Percentiles rank a stretch among this genome's conserved stretches.
Evolutionary conservation across 805 yeast genomes (phyloP).

Genomic region (Cyberlindnera saturnus): DNA sequence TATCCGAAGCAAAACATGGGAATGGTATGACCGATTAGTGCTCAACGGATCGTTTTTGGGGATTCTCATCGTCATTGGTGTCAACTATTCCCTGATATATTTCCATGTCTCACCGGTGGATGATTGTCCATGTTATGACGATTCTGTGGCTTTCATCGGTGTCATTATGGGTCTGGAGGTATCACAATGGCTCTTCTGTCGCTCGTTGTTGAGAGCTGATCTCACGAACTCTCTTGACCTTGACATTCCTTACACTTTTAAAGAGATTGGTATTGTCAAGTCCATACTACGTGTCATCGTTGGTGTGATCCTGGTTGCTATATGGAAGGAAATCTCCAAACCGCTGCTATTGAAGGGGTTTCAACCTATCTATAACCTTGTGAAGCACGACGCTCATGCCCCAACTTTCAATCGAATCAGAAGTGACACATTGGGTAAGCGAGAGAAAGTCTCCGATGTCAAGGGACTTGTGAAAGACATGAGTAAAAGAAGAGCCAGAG

Average conservation of each 20-base stretch:
- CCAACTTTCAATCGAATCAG: conserved; percentile 20
- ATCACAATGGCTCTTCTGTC: conserved; percentile 22
- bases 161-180: conserved; percentile 75
- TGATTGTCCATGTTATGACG: conserved; percentile 94
- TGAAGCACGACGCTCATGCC: conserved; percentile 10
- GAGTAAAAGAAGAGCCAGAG: conserved; percentile 10
- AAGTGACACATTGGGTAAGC: conserved; percentile 18
- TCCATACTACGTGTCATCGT: conserved; percentile 43
- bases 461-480: conserved; percentile 12
- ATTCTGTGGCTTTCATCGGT: conserved; percentile 87
- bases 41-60: conserved; percentile 24
- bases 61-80: conserved; percentile 32
- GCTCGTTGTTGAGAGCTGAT: conserved; percentile 10
- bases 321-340: conserved; percentile 74
- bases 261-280: conserved; percentile 36
- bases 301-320: conserved; percentile 56
- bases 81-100: conserved; percentile 48
- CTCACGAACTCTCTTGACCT: conserved; percentile 21
- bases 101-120: conserved; percentile 82
- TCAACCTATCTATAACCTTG: conserved; percentile 47
- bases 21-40: conserved; percentile 41
- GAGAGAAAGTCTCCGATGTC: conserved; percentile 20
- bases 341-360: conserved; percentile 52
- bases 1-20: conserved; percentile 37
- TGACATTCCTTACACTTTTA: conserved; percentile 36